Percentiles rank a stretch among this genome's conserved stretches.
These are phyloP conservation scores for Citrullus amarus DNA, from an alignment of 306 rosid species.

Conservation along the genomic window DNA sequence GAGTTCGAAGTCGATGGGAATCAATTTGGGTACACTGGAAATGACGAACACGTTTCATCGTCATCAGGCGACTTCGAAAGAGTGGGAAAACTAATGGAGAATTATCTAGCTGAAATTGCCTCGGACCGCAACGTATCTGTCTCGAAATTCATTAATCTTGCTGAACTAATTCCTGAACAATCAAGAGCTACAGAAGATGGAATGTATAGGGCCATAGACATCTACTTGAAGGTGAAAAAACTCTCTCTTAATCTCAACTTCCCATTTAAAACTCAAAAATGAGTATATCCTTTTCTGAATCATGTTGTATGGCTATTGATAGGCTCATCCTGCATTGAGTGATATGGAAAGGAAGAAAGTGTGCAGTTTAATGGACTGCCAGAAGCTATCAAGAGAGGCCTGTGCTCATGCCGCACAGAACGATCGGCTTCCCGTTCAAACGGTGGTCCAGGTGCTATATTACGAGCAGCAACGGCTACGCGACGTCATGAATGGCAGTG, in stretches of 20 bases:
- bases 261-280: background rate
- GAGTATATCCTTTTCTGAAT: background rate
- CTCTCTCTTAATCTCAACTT: background rate
- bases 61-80: slow-evolving; percentile 36
- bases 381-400: slow-evolving; percentile 77
- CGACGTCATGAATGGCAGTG: slow-evolving; percentile 48
- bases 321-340: slow-evolving; percentile 87
- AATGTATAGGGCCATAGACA: slow-evolving; percentile 83
- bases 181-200: slow-evolving; percentile 81
- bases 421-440: slow-evolving; percentile 89
- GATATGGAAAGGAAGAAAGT: slow-evolving; percentile 94
- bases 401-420: slow-evolving; percentile 97
- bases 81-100: slow-evolving; percentile 82
- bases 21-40: slow-evolving; percentile 21
- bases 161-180: slow-evolving; percentile 78
- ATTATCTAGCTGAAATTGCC: slow-evolving; percentile 75
- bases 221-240: slow-evolving; percentile 68
- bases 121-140: slow-evolving; percentile 60
- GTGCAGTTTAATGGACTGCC: slow-evolving; percentile 93
- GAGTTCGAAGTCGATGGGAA: slow-evolving; percentile 35
- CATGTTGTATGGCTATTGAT: background rate
- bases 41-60: slow-evolving; percentile 42
- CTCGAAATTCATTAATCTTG: slow-evolving; percentile 47
- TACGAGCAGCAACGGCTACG: slow-evolving; percentile 86
- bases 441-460: slow-evolving; percentile 88